Base-by-base conservation (phyloP, 306 rosid genomes). In the Acacia crassicarpa region DNA sequence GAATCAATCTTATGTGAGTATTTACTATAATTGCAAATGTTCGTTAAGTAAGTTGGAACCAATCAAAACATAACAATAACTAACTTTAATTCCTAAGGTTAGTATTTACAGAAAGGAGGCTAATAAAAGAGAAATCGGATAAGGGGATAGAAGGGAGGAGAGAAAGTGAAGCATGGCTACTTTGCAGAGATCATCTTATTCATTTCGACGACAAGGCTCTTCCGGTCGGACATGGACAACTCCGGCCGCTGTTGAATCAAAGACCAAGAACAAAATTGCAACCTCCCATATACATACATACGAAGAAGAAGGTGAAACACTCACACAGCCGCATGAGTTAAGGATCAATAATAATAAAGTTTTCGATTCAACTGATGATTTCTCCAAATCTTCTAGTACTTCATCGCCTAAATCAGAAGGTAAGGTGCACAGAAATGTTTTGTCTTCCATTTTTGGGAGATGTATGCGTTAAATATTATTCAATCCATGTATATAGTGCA, bases 131-230 rank as follows among this genome's bases (percentile, higher is more conserved):
- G 22, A 67, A 67, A 41, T 41, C 2, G 33, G 15, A 43, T 8
- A 19, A 67, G 72, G 41, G 27, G 1, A 9, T 12, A n/a, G n/a
- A 49, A 40, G 41, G 74, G 32, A 68, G 44, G 27, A 20, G 72
- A 38, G 27, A 51, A 19, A 40, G 9, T 0, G 27, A 19, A 38
- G 48, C 48, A 67, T 69, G 75, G 17, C 56, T 11, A 44, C 38
- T 44, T 70, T 70, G 75, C 75, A 70, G 56, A 70, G 75, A 44
- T 70, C 75, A 22, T 43, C 56, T 1, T 13, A 5, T 70, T 70
- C 75, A 22, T 70, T 70, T 70, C 75, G 75, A 23, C 25, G 75
- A 13, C 75, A 70, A 43, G 75, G 75, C 9, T 70, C 75, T 43
- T 70, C 75, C 6, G 75, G 75, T 43, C 38, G 56, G 54, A 70